These are phyloP conservation scores for Suhomyces pyralidae DNA, from an alignment of 805 yeast genomes.

Conservation along the genomic window DNA sequence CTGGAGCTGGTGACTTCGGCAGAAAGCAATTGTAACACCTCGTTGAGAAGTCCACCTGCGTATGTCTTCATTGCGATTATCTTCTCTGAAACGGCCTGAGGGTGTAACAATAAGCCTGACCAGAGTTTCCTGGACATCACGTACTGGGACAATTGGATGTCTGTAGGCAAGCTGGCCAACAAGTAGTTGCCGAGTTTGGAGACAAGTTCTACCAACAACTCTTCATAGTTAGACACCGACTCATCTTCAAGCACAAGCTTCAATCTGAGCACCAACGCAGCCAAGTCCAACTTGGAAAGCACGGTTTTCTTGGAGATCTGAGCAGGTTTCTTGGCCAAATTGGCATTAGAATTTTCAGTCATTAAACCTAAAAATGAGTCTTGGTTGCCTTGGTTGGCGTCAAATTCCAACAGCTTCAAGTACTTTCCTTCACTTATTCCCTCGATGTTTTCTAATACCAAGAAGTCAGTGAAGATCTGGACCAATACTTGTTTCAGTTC, in stretches of 20 bases:
- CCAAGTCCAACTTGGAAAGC: constrained; percentile 45
- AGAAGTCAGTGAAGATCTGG: constrained; percentile 12
- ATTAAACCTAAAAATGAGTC: constrained; percentile 12
- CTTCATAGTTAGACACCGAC: constrained; percentile 16
- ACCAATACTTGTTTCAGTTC: constrained; percentile 45
- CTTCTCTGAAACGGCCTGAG: neutral
- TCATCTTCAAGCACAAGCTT: constrained; percentile 23
- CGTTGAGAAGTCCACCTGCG: constrained; percentile 31
- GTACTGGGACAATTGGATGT: constrained; percentile 11
- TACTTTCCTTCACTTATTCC: constrained; percentile 6
- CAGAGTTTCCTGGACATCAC: constrained; percentile 27
- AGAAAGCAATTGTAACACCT: constrained; percentile 32
- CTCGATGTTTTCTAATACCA: neutral
- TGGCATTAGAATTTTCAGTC: constrained; percentile 9
- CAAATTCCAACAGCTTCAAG: constrained; percentile 6
- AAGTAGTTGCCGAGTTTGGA: constrained; percentile 44
- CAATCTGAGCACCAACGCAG: constrained; percentile 43
- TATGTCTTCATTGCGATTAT: constrained; percentile 21
- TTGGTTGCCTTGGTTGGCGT: neutral
- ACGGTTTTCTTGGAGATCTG: constrained; percentile 32
- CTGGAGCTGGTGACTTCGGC: neutral
- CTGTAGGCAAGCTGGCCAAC: constrained; percentile 11
- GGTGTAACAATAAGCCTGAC: constrained; percentile 8
- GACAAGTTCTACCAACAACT: constrained; percentile 33
- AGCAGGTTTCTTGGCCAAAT: constrained; percentile 1